Conservation (phyloP, 2,329 filamentous ascomycete genomes). For the Xylariales sp. region DNA sequence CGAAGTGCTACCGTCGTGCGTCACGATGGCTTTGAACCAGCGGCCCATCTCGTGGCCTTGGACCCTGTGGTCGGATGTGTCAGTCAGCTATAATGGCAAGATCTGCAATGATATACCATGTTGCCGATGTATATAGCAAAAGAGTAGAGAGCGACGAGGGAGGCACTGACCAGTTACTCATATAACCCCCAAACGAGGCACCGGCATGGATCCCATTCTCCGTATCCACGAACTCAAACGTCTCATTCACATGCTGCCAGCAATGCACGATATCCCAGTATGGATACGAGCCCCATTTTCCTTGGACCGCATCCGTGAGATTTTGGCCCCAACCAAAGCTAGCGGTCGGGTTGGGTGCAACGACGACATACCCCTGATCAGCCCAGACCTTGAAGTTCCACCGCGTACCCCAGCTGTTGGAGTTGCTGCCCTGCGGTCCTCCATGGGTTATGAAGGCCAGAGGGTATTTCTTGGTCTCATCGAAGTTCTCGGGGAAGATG, state of each 20-base stretch:
- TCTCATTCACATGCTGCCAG: constrained; percentile 47
- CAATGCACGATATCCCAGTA: constrained; percentile 51
- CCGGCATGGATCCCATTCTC: constrained; percentile 45
- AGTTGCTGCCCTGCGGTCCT: constrained; percentile 48
- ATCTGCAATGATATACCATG: no score
- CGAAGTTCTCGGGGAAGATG: constrained; percentile 27
- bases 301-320: constrained; percentile 46
- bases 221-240: constrained; percentile 46
- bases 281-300: constrained; percentile 47
- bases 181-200: constrained; percentile 51
- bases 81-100: no score
- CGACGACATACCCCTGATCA: constrained; percentile 52
- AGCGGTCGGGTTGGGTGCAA: constrained; percentile 50
- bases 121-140: no score
- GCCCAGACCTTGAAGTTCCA: constrained; percentile 53
- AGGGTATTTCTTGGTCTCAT: constrained; percentile 41
- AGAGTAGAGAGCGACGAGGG: no score
- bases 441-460: constrained; percentile 50
- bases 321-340: constrained; percentile 49
- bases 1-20: constrained; percentile 43
- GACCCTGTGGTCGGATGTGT: constrained; percentile 32
- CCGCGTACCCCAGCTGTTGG: constrained; percentile 46
- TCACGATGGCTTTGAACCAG: constrained; percentile 53
- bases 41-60: constrained; percentile 49
- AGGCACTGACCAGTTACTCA: constrained; percentile 54